Evolutionary conservation across 768 basidiomycete genomes (phyloP).

Genomic region (Xanthoconium stramineum): DNA sequence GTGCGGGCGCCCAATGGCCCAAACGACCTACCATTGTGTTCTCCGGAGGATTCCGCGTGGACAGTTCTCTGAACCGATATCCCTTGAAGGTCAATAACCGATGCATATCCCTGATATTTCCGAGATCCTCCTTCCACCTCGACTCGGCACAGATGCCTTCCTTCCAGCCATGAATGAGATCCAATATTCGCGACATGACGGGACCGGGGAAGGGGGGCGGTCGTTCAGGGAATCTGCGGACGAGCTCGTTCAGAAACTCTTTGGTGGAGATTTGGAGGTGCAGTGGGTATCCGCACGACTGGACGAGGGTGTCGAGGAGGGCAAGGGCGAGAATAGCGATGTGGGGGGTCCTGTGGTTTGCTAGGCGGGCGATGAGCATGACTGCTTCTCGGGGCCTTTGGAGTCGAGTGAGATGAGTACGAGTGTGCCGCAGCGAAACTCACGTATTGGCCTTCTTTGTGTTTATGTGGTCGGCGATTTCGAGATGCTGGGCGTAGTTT

Average conservation of each 20-base stretch:
- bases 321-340: slow-evolving; percentile 82
- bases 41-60: slow-evolving; percentile 18
- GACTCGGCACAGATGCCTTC: slow-evolving; percentile 85
- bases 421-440: slow-evolving; percentile 22
- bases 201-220: slow-evolving; percentile 93
- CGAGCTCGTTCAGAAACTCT: slow-evolving; percentile 97
- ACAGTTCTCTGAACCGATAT: slow-evolving; percentile 64
- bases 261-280: slow-evolving; percentile 97
- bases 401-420: background rate
- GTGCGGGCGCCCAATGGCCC: background rate
- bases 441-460: slow-evolving; percentile 95
- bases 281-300: slow-evolving; percentile 95
- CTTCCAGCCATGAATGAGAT: slow-evolving; percentile 92
- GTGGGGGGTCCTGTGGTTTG: slow-evolving; percentile 93
- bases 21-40: slow-evolving; percentile 21
- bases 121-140: slow-evolving; percentile 94
- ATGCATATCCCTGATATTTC: slow-evolving; percentile 98
- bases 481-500: slow-evolving; percentile 88
- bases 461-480: slow-evolving; percentile 92
- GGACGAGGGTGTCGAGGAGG: slow-evolving; percentile 87
- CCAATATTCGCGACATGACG: slow-evolving; percentile 92
- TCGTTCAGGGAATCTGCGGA: slow-evolving; percentile 94
- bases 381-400: slow-evolving; percentile 86
- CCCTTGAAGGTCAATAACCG: slow-evolving; percentile 92
- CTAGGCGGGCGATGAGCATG: slow-evolving; percentile 76